Percentiles rank a stretch among this genome's conserved stretches.
phyloP scores from a whole-genome alignment of 495 filamentous ascomycete genomes.

The Penicillium maclennaniae region DNA sequence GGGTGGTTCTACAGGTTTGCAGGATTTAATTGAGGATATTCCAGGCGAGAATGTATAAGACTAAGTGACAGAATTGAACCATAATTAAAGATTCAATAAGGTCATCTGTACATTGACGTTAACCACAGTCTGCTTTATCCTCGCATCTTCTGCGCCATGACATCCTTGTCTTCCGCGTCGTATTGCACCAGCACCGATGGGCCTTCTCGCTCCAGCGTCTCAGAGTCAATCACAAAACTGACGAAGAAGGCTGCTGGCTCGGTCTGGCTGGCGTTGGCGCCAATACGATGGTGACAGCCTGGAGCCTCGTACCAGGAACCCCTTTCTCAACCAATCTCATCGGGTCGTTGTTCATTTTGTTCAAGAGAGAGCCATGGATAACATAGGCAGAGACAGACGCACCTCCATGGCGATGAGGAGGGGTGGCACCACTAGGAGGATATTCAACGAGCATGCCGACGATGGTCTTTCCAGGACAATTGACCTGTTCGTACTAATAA shows the following conservation, averaged over 20 bases:
- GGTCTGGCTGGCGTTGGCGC: slow-evolving; percentile 36
- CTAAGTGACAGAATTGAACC: not conserved
- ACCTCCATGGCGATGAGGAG: slow-evolving; percentile 40
- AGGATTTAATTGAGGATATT: not conserved
- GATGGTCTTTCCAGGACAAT: slow-evolving; percentile 32
- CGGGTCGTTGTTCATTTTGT: slow-evolving; percentile 43
- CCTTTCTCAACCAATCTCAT: slow-evolving; percentile 23
- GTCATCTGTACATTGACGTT: not conserved
- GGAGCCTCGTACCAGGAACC: slow-evolving; percentile 42
- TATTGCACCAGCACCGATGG: not conserved
- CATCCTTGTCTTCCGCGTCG: not conserved
- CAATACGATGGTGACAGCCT: slow-evolving; percentile 45
- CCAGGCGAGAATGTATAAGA: not conserved
- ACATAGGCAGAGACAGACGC: slow-evolving; percentile 33
- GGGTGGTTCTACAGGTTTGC: not conserved
- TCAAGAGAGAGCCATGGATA: slow-evolving; percentile 28
- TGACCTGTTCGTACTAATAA: slow-evolving; percentile 28
- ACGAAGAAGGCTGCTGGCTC: slow-evolving; percentile 29
- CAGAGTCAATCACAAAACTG: slow-evolving; percentile 23
- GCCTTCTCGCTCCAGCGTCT: not conserved
- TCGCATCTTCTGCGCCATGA: not conserved
- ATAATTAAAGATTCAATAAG: not conserved
- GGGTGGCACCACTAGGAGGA: slow-evolving; percentile 38
- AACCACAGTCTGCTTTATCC: not conserved
- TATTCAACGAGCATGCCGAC: slow-evolving; percentile 31